Base-by-base conservation (phyloP, 495 filamentous ascomycete species). In the Bacidia rubella region DNA sequence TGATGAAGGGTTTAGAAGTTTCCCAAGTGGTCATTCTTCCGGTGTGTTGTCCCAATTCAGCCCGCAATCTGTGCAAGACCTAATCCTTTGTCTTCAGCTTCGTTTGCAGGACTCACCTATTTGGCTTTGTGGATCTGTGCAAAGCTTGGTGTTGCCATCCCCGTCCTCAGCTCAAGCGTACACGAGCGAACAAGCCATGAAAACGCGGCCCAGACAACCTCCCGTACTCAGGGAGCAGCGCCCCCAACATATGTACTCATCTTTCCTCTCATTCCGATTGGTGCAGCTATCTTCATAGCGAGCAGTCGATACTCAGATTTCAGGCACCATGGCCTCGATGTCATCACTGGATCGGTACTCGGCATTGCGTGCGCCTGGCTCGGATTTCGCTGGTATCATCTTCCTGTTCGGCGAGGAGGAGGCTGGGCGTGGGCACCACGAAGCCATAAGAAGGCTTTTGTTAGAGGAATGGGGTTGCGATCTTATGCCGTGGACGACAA, bases 21-120 rank as follows among this genome's bases (percentile, higher is more conserved):
- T 83, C 55, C 82, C 82, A 0, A 81, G 76, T 62, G 82, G 82
- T 0, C 82, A 86, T 66, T 65, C 80, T n/a, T 81, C 79, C 24
- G 73, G 80, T 81, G 66, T 56, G 77, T 71, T 32, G n/a, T n/a
- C n/a, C n/a, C n/a, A n/a, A 23, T 20, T n/a, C n/a, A n/a, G n/a
- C n/a, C n/a, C n/a, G n/a, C n/a, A n/a, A n/a, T n/a, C n/a, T n/a
- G n/a, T n/a, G n/a, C n/a, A n/a, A n/a, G n/a, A n/a, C n/a, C n/a
- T 54, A 24, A 10, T 5, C 12, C 21, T n/a, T n/a, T n/a, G n/a
- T n/a, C n/a, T 7, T 12, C 26, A 83, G 78, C 77, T 51, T 71
- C 78, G 4, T 85, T 79, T 58, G 73, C 80, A 0, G 82, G 81
- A 1, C 59, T 86, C 52, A 68, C 70, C 2, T 86, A 86, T 60